phyloP scores from a whole-genome alignment of 1,139 yeast species.

The Yamadazyma buinensis region DNA sequence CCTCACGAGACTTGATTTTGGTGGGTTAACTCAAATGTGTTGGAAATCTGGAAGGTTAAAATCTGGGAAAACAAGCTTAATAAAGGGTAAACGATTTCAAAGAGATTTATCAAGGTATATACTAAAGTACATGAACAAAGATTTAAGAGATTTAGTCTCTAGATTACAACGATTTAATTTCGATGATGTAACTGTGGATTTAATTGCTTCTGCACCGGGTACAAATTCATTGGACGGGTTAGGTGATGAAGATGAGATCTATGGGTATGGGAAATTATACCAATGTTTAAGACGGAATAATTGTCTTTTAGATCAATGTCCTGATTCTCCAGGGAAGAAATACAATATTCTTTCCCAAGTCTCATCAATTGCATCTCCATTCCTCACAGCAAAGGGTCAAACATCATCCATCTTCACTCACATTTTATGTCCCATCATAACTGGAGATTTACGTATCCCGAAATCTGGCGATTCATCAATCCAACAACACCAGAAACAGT shows the following conservation, averaged over 20 bases:
- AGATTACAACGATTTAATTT: constrained; percentile 39
- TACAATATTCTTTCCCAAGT: constrained; percentile 42
- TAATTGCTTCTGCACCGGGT: constrained; percentile 59
- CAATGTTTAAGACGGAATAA: constrained; percentile 34
- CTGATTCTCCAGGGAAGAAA: constrained; percentile 7
- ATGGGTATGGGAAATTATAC: constrained; percentile 53
- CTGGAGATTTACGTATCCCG: constrained; percentile 15
- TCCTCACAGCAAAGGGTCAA: constrained; percentile 24
- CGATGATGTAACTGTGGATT: constrained; percentile 43
- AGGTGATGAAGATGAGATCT: constrained; percentile 20
- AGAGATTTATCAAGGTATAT: constrained; percentile 43
- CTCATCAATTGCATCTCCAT: constrained; percentile 60
- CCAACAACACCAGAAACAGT: constrained; percentile 19
- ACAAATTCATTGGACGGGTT: constrained; percentile 16
- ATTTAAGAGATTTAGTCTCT: constrained; percentile 24
- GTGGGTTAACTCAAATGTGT: constrained; percentile 58
- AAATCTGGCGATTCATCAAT: constrained; percentile 28
- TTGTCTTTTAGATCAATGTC: constrained; percentile 19
- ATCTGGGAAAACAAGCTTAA: constrained; percentile 7
- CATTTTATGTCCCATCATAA: constrained; percentile 45
- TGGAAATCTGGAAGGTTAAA: constrained; percentile 57
- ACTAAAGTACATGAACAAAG: constrained; percentile 30
- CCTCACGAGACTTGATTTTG: constrained; percentile 50
- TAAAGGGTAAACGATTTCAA: constrained; percentile 21
- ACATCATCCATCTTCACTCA: constrained; percentile 54